Evolutionary conservation across 768 basidiomycete genomes (phyloP), one percentile per base, ranked within the genome.

Genomic region (Fomitopsis pulvina): DNA sequence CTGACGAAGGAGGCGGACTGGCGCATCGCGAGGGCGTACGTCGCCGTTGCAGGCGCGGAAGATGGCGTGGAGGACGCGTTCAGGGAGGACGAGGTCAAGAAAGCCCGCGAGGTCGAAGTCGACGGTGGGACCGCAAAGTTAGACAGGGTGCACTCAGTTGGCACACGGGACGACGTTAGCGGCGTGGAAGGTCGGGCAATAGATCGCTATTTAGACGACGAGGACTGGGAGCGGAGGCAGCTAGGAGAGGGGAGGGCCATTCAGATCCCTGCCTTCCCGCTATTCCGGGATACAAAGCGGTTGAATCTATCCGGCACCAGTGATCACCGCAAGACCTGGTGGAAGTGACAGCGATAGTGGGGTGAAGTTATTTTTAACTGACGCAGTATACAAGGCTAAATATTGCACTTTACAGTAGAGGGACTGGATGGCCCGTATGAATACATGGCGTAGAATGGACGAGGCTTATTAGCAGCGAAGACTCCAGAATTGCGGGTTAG

Each of bases 1-100:
- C 66, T 84, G 54, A 83, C 80, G 41, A 86, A 87, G 66, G 85
- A 87, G 67, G 70, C 71, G 52, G 85, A 89, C 62, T 76, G 75
- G 73, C 70, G 72, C 43, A 71, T 88, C 26, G 83, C 82, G 9
- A 76, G 77, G 58, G 78, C 81, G 22, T 88, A 90, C 64, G 77
- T 88, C 50, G 79, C 80, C 6, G 68, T 88, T 11, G 83, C 83
- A 2, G 79, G 80, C 48, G 58, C 58, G 14, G 53, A 60, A 9
- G 63, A 61, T 12, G 60, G 48, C 10, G 62, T 28, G 10, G 44
- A 48, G 29, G 39, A 46, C 28, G 48, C 26, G 5, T 25, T 41
- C 30, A 32, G 34, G 14, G 34, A 41, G 24, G 41, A 45, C 39
- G 50, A 45, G 44, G 24, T 21, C 47, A 48, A 46, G 41, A 52